Conservation (phyloP, 805 yeast genomes). For the Dipodascus geniculatus region DNA sequence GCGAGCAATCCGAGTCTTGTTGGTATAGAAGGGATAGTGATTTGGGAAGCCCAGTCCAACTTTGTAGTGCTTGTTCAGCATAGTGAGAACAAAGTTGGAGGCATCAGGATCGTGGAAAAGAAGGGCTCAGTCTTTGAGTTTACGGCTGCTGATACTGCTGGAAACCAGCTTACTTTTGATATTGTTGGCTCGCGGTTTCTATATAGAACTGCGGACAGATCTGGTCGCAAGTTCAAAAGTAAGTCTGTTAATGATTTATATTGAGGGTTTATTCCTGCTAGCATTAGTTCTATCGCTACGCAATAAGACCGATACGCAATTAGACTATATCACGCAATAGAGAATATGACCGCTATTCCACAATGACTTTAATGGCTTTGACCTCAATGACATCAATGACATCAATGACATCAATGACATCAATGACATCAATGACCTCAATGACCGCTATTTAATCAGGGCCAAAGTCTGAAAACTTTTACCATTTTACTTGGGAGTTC, state of each 20-base stretch:
- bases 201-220: conserved; percentile 65
- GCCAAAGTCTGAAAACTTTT: background rate
- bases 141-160: conserved; percentile 21
- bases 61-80: conserved; percentile 46
- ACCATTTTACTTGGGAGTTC: background rate
- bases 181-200: conserved; percentile 72
- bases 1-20: conserved; percentile 45
- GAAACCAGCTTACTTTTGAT: conserved; percentile 34
- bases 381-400: too few species aligned
- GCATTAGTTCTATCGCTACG: too few species aligned
- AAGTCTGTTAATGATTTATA: conserved; percentile 54
- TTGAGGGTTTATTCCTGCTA: too few species aligned
- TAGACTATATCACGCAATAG: too few species aligned
- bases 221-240: conserved; percentile 74
- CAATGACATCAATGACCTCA: too few species aligned
- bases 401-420: too few species aligned
- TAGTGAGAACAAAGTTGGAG: conserved; percentile 38
- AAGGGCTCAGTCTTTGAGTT: conserved; percentile 52
- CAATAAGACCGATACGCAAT: too few species aligned
- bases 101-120: conserved; percentile 56
- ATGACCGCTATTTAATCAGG: too few species aligned
- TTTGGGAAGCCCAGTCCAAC: conserved; percentile 72
- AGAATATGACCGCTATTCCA: too few species aligned
- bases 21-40: conserved; percentile 62
- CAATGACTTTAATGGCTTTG: too few species aligned